These are phyloP conservation scores for Pharus latifolius DNA, from an alignment of 176 grass and related monocot genomes.

Conservation along the genomic window DNA sequence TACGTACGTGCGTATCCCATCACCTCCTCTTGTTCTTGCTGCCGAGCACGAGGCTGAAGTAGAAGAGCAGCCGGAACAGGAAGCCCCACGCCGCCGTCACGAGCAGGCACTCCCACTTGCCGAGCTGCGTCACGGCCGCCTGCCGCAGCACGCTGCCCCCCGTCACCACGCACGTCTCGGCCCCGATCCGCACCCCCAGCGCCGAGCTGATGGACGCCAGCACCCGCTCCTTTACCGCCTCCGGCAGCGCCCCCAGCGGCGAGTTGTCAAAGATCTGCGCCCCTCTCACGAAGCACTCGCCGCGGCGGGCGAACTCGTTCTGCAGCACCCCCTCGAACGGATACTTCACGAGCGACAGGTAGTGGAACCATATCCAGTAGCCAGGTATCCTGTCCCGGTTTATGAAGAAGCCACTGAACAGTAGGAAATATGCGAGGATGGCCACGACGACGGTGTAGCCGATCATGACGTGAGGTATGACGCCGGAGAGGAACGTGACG, in stretches of 20 bases:
- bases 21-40: conserved; percentile 89
- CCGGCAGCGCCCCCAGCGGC: conserved; percentile 46
- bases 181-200: conserved; percentile 36
- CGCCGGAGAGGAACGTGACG: conserved; percentile 91
- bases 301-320: conserved; percentile 68
- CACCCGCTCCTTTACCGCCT: conserved; percentile 33
- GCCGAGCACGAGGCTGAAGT: conserved; percentile 75
- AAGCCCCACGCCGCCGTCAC: conserved; percentile 73
- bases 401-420: conserved; percentile 96
- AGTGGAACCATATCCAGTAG: conserved; percentile 99
- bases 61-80: conserved; percentile 81
- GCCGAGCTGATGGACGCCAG: conserved; percentile 51
- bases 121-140: conserved; percentile 59
- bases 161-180: conserved; percentile 48
- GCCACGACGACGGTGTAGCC: conserved; percentile 82
- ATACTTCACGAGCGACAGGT: conserved; percentile 88
- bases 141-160: conserved; percentile 46
- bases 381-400: conserved; percentile 70
- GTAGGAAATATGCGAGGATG: conserved; percentile 82
- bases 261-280: conserved; percentile 85
- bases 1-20: not conserved
- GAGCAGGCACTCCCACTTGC: conserved; percentile 79
- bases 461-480: conserved; percentile 79
- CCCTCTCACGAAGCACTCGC: conserved; percentile 68
- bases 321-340: conserved; percentile 82